Base-by-base conservation (phyloP, 352 stramenopile genomes). In the Phytophthora sp. region DNA sequence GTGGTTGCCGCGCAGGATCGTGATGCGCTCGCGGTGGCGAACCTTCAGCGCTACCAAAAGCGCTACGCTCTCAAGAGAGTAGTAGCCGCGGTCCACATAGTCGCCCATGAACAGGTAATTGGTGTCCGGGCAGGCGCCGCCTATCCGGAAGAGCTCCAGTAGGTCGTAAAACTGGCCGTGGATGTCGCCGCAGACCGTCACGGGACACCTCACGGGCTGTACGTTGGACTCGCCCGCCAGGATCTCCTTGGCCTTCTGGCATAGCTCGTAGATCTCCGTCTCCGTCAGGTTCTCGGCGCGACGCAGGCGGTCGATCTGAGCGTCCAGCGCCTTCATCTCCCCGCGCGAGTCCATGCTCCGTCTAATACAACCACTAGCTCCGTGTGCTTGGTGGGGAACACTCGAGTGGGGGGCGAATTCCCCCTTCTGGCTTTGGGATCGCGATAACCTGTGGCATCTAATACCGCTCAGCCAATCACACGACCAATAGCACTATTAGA, bases 91-190 rank as follows among this genome's bases (percentile, higher is more conserved):
- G 71, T 96, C 89, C 27, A 96, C 89, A 52, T 94, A 96, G 74
- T 96, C 89, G 30, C 89, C 89, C 86, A 96, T 94, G 78, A 96
- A 96, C 12, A 96, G 75, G 79, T 96, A 96, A 74, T 96, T 96
- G 36, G 89, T 96, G 69, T 96, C 89, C 23, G 89, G 89, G 60
- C 86, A 93, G 18, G 76, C 76, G 21, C 89, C 89, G 70, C 89
- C 88, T 89, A 96, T 95, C 77, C 84, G 83, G 69, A 96, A 96
- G 33, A 96, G 83, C 76, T 96, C 88, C 36, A 94, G 67, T 55
- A 96, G 72, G 70, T 96, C 88, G 73, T 94, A 96, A 55, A 96
- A 96, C 71, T 96, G 88, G 23, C 88, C 88, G 69, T 96, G 88
- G 69, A 96, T 96, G 75, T 96, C 88, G 18, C 88, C 88, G 50